phyloP scores from a whole-genome alignment of 352 stramenopile species.

The Heterotrichella gracilis region DNA sequence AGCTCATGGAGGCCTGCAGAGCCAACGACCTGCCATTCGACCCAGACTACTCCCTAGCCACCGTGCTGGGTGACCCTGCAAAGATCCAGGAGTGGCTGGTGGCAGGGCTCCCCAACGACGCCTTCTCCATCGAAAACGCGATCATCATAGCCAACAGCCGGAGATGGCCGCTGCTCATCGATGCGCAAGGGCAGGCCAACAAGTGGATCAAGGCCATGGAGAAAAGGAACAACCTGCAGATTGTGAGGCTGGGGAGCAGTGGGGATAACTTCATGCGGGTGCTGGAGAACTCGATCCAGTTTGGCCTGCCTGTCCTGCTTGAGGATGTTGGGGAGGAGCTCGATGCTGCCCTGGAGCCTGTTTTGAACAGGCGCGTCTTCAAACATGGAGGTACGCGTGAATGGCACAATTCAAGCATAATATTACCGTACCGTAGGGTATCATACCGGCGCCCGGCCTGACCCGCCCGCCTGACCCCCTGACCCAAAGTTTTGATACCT shows the following conservation, averaged over 20 bases:
- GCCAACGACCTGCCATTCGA: constrained; percentile 18
- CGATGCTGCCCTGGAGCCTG: constrained; percentile 49
- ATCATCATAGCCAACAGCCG: constrained; percentile 58
- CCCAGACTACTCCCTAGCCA: constrained; percentile 26
- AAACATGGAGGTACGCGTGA: constrained; percentile 45
- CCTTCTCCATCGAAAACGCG: constrained; percentile 66
- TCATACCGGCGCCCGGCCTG: too few relatives aligned
- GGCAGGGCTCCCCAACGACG: constrained; percentile 58
- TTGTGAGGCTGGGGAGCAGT: constrained; percentile 61
- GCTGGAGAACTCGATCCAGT: constrained; percentile 70
- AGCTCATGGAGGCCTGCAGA: too few relatives aligned
- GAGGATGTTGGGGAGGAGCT: constrained; percentile 65
- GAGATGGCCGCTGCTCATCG: constrained; percentile 72
- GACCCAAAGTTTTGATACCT: too few relatives aligned
- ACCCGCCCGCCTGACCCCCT: too few relatives aligned
- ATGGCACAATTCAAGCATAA: too few relatives aligned
- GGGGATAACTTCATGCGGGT: constrained; percentile 60
- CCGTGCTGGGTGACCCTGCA: constrained; percentile 49
- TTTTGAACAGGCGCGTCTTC: constrained; percentile 61
- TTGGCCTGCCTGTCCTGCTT: constrained; percentile 54
- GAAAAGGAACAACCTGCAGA: constrained; percentile 31
- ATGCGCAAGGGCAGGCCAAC: constrained; percentile 66
- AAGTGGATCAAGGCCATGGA: constrained; percentile 78
- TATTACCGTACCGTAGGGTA: too few relatives aligned
- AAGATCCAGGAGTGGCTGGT: constrained; percentile 65